Base-by-base conservation (phyloP, 148 eudicot species). In the Cornus kousa region DNA sequence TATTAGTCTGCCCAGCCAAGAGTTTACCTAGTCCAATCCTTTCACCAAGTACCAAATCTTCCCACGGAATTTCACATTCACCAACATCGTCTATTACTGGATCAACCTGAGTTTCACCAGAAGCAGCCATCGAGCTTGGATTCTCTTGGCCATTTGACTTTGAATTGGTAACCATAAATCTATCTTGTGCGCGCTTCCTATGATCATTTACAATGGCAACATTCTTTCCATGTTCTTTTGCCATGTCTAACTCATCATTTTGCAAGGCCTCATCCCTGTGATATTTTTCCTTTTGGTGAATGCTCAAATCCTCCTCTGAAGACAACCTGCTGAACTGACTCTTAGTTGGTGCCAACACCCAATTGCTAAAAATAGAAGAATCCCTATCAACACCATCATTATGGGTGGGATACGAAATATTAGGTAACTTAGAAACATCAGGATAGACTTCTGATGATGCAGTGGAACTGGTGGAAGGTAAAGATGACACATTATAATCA, bases 1-100 rank as follows among this genome's bases (percentile, higher is more conserved):
- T 22, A 35, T 60, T 32, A 50, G 16, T 16, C 9, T 57, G 60
- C 64, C 16, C 62, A 80, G 60, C 39, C 53, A 82, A 50, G 53
- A 43, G 76, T 57, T 74, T 93, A 96, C 99, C 99, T 87, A 96
- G 87, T 81, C 98, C 99, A 81, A 96, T 96, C 79, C 99, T 88
- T 87, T 96, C 99, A 70, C 95, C 98, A 80, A 96, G 80, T 67
- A 87, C 92, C 84, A 96, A 97, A 83, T 94, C 92, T 80, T 96
- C 99, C 99, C 99, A 96, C 37, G 88, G 87, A 80, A 94, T 93
- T 87, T 96, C 99, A 87, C 97, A 93, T 40, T 91, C 94, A 79
- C 93, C 95, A 70, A 96, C 99, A 87, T 92, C 99, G 86, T 94
- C 99, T 78, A 96, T 87, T 62, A 86, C 84, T 39, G 87, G 91